Evolutionary conservation across 2,329 filamentous ascomycete species (phyloP), one percentile per base, ranked within the genome.

Genomic region (Pseudogymnoascus sp.): DNA sequence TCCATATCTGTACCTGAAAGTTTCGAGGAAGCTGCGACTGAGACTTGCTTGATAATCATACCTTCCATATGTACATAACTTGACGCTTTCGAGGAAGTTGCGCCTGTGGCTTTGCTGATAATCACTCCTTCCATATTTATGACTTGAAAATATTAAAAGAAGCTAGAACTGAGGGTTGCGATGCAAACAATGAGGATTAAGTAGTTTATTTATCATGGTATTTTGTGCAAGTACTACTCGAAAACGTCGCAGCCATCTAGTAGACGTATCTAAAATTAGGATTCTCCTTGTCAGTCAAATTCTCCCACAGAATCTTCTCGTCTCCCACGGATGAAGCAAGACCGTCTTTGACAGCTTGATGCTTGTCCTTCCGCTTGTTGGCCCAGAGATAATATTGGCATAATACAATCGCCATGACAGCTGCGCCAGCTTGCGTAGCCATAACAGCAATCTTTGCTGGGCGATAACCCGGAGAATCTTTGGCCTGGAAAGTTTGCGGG

Each of bases 401-500:
- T 21, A 84, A 68, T 4, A 72, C n/a, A 8, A 78, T 71, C 0
- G 80, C 79, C 31, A 75, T 72, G 0, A 71, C n/a, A 67, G 64
- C 65, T 50, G 62, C 70, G 63, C 24, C 68, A 61, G 64, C 65
- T 63, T 67, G 66, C 1, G 78, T 81, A 13, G 74, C 77, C 72
- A 83, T 76, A 61, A 83, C 76, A 24, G 79, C 76, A 17, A 82
- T 74, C 68, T 82, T 81, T 26, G 80, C 81, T 0, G 78, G 79
- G 9, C 75, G 74, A 65, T 78, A 83, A 1, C 77, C 73, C 1
- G 79, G 80, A 0, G 77, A 79, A 62, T 83, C 79, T 36, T 71
- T 72, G 3, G 74, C 76, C 64, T 78, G 78, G 70, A 85, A 86
- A 72, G 86, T 85, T 70, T 86, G 85, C 0, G 84, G 84, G 0